Conservation (phyloP, 768 basidiomycete species). For the Chalciporus pseudorubinellus region DNA sequence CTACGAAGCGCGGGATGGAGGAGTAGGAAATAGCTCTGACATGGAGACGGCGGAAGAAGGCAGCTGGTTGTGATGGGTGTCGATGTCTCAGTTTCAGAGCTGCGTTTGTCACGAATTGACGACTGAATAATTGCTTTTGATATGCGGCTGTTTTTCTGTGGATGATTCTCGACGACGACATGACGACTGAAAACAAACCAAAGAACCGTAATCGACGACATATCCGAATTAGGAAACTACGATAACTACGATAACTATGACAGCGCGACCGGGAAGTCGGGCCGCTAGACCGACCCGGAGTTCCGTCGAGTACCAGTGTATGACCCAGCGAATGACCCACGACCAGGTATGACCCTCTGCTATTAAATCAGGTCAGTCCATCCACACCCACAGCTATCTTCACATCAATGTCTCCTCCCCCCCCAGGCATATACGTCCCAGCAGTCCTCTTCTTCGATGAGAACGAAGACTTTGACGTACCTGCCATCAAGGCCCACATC, state of each 20-base stretch:
- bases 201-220: background rate
- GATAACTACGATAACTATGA: no score
- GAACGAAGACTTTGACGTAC: conserved; percentile 68
- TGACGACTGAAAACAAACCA: background rate
- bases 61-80: conserved; percentile 41
- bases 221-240: background rate
- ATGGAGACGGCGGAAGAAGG: conserved; percentile 62
- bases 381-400: background rate
- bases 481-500: conserved; percentile 65
- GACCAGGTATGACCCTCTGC: no score
- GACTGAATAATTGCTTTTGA: conserved; percentile 10
- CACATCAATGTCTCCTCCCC: conserved; percentile 47
- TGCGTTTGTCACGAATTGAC: conserved; percentile 55
- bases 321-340: no score
- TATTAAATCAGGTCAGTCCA: background rate
- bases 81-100: conserved; percentile 44
- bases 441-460: conserved; percentile 72
- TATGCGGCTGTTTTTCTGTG: background rate
- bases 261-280: no score
- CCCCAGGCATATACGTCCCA: conserved; percentile 73
- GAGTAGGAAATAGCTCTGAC: conserved; percentile 79
- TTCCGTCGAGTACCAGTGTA: background rate
- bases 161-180: conserved; percentile 25
- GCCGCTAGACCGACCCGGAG: background rate
- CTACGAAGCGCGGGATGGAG: conserved; percentile 85